Evolutionary conservation across 1,284 basidiomycete genomes (phyloP).

Genomic region (Inonotus obliquus): DNA sequence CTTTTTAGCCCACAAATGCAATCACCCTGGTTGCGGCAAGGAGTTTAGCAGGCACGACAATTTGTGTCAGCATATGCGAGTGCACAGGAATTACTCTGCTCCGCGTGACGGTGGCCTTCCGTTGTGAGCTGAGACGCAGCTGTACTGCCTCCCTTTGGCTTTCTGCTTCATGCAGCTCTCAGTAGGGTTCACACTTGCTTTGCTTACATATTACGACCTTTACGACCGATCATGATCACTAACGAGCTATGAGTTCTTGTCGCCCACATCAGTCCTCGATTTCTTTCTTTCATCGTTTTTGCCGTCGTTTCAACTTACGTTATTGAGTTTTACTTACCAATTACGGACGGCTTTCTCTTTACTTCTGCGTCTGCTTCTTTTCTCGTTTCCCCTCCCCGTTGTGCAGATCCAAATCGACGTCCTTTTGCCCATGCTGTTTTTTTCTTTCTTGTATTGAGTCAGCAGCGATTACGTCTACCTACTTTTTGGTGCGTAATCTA

Average conservation of each 20-base stretch:
- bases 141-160: not conserved
- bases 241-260: not conserved
- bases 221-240: not conserved
- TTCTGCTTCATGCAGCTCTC: not conserved
- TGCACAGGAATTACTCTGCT: conserved; percentile 53
- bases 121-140: not conserved
- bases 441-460: not conserved
- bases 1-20: conserved; percentile 66
- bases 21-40: conserved; percentile 72
- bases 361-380: not conserved
- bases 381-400: not conserved
- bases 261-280: not conserved
- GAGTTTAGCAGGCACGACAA: conserved; percentile 85
- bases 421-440: not conserved
- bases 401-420: not conserved
- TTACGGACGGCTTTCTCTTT: conserved; percentile 3
- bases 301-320: not conserved
- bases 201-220: not conserved
- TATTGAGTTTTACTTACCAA: conserved; percentile 7
- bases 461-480: not conserved
- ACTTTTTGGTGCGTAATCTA: not conserved
- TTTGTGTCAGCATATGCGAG: conserved; percentile 73
- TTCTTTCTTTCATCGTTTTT: not conserved
- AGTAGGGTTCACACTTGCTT: not conserved
- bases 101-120: conserved; percentile 17